Conservation (phyloP, 2,329 filamentous ascomycete species). For the Ophiostoma australiae region DNA sequence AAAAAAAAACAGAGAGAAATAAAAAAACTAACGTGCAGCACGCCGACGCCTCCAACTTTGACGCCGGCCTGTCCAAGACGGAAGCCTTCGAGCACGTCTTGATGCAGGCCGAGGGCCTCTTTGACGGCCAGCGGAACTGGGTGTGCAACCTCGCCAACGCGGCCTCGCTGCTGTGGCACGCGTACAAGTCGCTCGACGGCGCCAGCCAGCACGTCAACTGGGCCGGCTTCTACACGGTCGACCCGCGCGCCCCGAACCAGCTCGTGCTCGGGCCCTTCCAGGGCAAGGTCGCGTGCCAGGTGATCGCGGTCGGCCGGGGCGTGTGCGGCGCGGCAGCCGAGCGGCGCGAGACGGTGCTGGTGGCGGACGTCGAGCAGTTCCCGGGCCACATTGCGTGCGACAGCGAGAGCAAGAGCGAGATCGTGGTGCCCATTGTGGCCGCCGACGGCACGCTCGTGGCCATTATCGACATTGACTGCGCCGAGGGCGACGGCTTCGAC, state of each 20-base stretch:
- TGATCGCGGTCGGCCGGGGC: conserved; percentile 65
- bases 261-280: conserved; percentile 77
- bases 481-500: conserved; percentile 61
- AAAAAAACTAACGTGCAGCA: conserved; percentile 50
- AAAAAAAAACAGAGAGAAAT: not conserved
- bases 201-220: conserved; percentile 70
- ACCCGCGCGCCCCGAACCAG: conserved; percentile 39
- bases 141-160: conserved; percentile 72
- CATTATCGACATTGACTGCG: conserved; percentile 77
- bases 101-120: conserved; percentile 62
- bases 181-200: conserved; percentile 63
- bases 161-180: conserved; percentile 73
- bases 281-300: conserved; percentile 75
- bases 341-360: conserved; percentile 57
- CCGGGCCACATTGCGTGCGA: conserved; percentile 81
- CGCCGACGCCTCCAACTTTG: conserved; percentile 73
- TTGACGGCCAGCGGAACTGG: conserved; percentile 74
- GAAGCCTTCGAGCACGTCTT: conserved; percentile 71
- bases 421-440: conserved; percentile 67
- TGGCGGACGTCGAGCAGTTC: conserved; percentile 66
- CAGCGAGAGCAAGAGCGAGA: conserved; percentile 68
- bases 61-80: conserved; percentile 59
- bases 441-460: conserved; percentile 38
- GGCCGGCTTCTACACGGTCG: conserved; percentile 72
- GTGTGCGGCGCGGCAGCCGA: conserved; percentile 70